Conservation (phyloP, 768 basidiomycete species). For the Lactifluus piperatus region DNA sequence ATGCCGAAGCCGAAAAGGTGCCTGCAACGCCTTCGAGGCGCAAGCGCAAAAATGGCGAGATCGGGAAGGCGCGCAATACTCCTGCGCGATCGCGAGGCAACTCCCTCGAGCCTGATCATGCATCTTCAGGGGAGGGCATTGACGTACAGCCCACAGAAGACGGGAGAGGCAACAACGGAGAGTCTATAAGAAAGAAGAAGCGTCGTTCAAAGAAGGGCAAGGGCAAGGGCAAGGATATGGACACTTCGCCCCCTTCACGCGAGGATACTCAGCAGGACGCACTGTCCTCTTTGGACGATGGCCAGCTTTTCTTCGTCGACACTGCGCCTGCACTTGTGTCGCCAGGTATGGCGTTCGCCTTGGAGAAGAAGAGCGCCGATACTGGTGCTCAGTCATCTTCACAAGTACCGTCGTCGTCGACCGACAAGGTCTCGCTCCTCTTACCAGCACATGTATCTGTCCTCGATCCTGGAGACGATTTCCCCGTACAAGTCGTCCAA, state of each 20-base stretch:
- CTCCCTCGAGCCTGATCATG: background rate
- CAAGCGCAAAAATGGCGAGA: conserved; percentile 12
- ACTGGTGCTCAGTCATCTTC: conserved; percentile 6
- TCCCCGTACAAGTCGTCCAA: conserved; percentile 39
- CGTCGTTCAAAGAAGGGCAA: conserved; percentile 12
- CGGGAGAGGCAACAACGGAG: background rate
- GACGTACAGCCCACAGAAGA: background rate
- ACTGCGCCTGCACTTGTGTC: conserved; percentile 33
- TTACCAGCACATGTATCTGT: conserved; percentile 67
- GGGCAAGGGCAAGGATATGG: background rate
- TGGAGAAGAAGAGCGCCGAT: conserved; percentile 5
- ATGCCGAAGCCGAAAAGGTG: background rate
- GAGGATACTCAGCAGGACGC: background rate
- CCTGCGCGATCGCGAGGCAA: background rate
- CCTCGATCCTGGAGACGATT: conserved; percentile 28
- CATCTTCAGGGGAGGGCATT: background rate
- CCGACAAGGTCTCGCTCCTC: conserved; percentile 30
- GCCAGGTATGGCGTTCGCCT: conserved; percentile 19
- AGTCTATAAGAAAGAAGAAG: conserved; percentile 3
- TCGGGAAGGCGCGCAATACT: background rate
- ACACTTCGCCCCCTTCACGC: background rate
- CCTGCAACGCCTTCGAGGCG: background rate
- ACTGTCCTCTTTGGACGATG: background rate
- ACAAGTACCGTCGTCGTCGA: background rate
- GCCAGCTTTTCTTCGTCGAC: conserved; percentile 44